A percentile compares a stretch with the other conserved stretches of the same genome.
These are phyloP conservation scores for Erythrobasidium yunnanense DNA, from an alignment of 768 basidiomycete species.

Conservation along the genomic window DNA sequence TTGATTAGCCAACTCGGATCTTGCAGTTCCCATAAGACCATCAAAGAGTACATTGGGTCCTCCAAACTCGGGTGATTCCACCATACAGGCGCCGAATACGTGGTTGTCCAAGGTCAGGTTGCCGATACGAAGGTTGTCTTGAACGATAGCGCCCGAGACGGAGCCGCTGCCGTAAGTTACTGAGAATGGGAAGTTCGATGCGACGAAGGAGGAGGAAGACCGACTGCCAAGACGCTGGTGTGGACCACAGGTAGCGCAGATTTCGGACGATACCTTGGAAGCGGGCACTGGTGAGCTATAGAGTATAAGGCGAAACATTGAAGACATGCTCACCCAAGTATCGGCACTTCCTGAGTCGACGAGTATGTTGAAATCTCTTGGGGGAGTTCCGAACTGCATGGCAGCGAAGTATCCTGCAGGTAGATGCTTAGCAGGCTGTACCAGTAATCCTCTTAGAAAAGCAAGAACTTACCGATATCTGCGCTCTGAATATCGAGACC, in stretches of 20 bases:
- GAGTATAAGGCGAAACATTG: too few relatives aligned
- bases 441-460: not conserved
- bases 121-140: not conserved
- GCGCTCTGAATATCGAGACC: not conserved
- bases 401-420: not conserved
- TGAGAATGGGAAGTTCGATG: conserved; percentile 50
- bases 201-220: conserved; percentile 55
- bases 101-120: conserved; percentile 52
- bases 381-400: not conserved
- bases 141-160: not conserved
- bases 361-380: not conserved
- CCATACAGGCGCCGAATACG: conserved; percentile 51
- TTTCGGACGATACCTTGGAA: not conserved
- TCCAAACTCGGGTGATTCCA: conserved; percentile 37
- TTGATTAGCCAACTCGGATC: conserved; percentile 60
- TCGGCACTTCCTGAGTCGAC: not conserved
- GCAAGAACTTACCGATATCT: not conserved
- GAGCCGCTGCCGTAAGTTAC: conserved; percentile 52
- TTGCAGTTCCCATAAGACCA: conserved; percentile 63
- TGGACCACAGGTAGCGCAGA: conserved; percentile 44
- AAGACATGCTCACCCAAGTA: too few relatives aligned
- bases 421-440: not conserved
- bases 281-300: too few relatives aligned
- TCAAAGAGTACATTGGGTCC: conserved; percentile 43
- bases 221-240: conserved; percentile 58